Percentiles rank a stretch among this genome's conserved stretches.
Evolutionary conservation across 495 filamentous ascomycete species (phyloP).

Genomic region (Gamarada debralockiae): DNA sequence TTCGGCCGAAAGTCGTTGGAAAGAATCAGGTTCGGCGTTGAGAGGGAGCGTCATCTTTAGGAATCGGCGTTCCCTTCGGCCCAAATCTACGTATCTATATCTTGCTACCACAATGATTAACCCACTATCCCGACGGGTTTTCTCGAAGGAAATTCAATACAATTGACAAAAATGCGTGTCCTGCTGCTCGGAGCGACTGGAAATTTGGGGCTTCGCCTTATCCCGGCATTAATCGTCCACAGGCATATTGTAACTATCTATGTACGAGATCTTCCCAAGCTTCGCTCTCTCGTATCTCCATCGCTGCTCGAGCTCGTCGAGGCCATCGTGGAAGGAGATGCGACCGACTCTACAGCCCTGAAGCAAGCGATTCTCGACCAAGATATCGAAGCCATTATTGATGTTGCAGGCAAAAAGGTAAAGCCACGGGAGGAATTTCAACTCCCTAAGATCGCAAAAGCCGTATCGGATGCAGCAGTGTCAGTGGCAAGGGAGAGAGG

Average conservation of each 20-base stretch:
- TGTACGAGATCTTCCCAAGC: constrained; percentile 7
- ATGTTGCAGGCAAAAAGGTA: constrained; percentile 5
- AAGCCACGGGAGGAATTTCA: neutral
- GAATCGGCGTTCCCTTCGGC: too few relatives aligned
- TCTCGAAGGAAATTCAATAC: too few relatives aligned
- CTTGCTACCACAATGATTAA: too few relatives aligned
- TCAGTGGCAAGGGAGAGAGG: constrained; percentile 3
- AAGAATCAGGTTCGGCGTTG: too few relatives aligned
- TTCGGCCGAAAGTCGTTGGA: too few relatives aligned
- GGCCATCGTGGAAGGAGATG: constrained; percentile 9
- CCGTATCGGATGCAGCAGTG: neutral
- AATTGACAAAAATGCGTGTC: too few relatives aligned
- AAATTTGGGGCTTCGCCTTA: constrained; percentile 2
- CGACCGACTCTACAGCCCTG: constrained; percentile 7
- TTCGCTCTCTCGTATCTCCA: neutral
- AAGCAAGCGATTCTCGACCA: constrained; percentile 13
- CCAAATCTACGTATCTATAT: too few relatives aligned
- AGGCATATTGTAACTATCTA: constrained; percentile 10
- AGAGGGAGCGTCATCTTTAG: too few relatives aligned
- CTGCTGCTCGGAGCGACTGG: constrained; percentile 14
- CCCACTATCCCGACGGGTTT: too few relatives aligned
- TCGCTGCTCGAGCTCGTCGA: neutral
- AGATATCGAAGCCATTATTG: constrained; percentile 11
- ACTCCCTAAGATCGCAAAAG: constrained; percentile 3
- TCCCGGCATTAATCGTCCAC: constrained; percentile 11